phyloP scores from a whole-genome alignment of 352 stramenopile species.

The Poterioochromonas sp. region DNA sequence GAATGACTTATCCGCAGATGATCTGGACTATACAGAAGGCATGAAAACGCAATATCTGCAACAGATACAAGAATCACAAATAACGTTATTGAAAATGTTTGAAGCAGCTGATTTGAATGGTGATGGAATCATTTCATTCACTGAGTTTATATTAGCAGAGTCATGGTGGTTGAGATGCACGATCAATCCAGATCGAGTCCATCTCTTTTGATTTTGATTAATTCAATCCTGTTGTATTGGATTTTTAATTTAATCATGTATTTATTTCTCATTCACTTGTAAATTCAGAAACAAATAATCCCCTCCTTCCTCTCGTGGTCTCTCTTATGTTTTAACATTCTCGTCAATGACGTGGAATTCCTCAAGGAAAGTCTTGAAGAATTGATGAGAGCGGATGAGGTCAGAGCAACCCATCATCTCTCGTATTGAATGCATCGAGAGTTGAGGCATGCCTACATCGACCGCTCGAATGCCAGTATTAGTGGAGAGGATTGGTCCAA shows the following conservation, averaged over 20 bases:
- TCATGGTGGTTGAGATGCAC: constrained; percentile 31
- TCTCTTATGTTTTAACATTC: too few relatives aligned
- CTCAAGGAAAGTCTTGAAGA: constrained; percentile 81
- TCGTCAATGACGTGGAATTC: too few relatives aligned
- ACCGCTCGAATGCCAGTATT: constrained; percentile 88
- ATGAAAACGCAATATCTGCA: not conserved
- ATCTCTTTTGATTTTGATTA: constrained; percentile 48
- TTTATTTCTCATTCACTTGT: too few relatives aligned
- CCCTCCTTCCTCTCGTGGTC: too few relatives aligned
- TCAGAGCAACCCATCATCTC: constrained; percentile 63
- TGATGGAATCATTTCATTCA: constrained; percentile 1
- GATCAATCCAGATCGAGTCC: constrained; percentile 18
- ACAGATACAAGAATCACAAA: constrained; percentile 5
- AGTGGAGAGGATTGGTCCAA: constrained; percentile 86
- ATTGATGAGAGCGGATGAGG: constrained; percentile 39
- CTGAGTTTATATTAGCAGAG: constrained; percentile 31
- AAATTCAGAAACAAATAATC: too few relatives aligned
- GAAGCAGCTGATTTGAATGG: constrained; percentile 21
- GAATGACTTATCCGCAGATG: not conserved
- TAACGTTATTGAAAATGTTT: constrained; percentile 24
- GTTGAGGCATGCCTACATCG: constrained; percentile 87
- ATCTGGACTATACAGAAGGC: not conserved
- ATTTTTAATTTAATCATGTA: too few relatives aligned
- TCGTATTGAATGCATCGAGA: constrained; percentile 90
- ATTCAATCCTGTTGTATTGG: too few relatives aligned